Evolutionary conservation across 1,139 yeast genomes (phyloP).

Genomic region (Candida tetrigidarum): DNA sequence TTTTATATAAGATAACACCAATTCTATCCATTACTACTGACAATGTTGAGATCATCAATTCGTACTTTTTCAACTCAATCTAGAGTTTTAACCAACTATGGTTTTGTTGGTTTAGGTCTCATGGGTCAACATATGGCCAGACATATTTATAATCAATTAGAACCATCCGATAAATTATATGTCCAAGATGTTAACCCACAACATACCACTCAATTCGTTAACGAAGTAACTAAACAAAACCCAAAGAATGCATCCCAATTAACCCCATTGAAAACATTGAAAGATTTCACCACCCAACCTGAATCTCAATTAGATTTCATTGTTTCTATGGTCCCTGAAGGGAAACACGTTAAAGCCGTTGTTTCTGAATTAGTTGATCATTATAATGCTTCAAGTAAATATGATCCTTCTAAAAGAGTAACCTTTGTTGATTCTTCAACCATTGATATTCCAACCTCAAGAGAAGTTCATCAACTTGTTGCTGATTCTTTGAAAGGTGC

Average conservation of each 20-base stretch:
- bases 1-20: too few relatives aligned
- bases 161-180: conserved; percentile 42
- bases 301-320: conserved; percentile 46
- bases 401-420: conserved; percentile 18
- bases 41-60: conserved; percentile 14
- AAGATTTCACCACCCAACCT: conserved; percentile 40
- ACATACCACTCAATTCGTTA: conserved; percentile 32
- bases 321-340: conserved; percentile 64
- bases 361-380: conserved; percentile 42
- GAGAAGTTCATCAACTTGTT: conserved; percentile 42
- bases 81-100: conserved; percentile 35
- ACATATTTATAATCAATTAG: conserved; percentile 50
- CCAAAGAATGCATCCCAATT: conserved; percentile 28
- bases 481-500: conserved; percentile 35
- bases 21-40: background rate
- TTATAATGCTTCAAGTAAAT: conserved; percentile 24
- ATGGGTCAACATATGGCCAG: conserved; percentile 68
- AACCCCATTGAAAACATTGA: conserved; percentile 25
- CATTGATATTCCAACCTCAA: conserved; percentile 56
- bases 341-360: conserved; percentile 53
- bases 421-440: conserved; percentile 58
- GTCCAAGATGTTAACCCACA: conserved; percentile 48
- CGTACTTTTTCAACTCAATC: conserved; percentile 28
- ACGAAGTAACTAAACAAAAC: conserved; percentile 26
- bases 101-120: conserved; percentile 62